phyloP scores from a whole-genome alignment of 768 basidiomycete species.

The Russula sp. region DNA sequence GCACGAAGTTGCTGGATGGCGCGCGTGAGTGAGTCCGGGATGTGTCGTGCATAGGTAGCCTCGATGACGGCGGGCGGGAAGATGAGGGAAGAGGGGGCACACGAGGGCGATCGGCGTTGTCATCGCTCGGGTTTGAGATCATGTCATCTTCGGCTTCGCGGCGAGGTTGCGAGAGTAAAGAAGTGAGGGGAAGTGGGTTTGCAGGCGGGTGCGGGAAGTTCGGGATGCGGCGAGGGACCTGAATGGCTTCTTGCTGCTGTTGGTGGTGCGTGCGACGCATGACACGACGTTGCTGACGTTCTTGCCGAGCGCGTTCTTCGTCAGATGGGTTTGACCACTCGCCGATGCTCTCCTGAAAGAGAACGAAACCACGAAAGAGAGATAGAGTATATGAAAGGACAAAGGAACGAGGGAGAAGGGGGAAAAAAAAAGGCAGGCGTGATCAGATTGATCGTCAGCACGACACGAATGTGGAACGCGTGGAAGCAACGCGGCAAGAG shows the following conservation, averaged over 20 bases:
- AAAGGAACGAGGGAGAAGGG: not conserved
- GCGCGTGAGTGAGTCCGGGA: constrained; percentile 57
- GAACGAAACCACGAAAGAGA: constrained; percentile 18
- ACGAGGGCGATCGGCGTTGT: constrained; percentile 34
- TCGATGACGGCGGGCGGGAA: constrained; percentile 43
- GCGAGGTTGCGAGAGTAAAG: constrained; percentile 26
- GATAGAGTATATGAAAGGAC: constrained; percentile 5
- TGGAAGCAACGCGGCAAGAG: constrained; percentile 17
- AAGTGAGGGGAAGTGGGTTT: constrained; percentile 39
- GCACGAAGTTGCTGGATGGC: constrained; percentile 23
- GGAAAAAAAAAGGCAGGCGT: not conserved
- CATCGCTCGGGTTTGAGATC: constrained; percentile 84
- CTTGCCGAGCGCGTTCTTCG: constrained; percentile 73
- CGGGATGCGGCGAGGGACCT: constrained; percentile 66
- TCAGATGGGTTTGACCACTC: constrained; percentile 92
- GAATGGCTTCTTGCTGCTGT: constrained; percentile 33
- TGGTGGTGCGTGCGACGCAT: constrained; percentile 43
- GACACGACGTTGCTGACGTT: constrained; percentile 56
- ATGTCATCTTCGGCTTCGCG: constrained; percentile 53
- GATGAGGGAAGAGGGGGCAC: not conserved
- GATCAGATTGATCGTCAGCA: constrained; percentile 11
- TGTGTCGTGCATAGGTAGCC: constrained; percentile 56
- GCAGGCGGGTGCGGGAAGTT: constrained; percentile 74
- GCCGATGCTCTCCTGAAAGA: constrained; percentile 59
- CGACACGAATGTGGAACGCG: constrained; percentile 2